Evolutionary conservation across 2,329 filamentous ascomycete genomes (phyloP).

Genomic region (Alternaria hordeiaustralica): DNA sequence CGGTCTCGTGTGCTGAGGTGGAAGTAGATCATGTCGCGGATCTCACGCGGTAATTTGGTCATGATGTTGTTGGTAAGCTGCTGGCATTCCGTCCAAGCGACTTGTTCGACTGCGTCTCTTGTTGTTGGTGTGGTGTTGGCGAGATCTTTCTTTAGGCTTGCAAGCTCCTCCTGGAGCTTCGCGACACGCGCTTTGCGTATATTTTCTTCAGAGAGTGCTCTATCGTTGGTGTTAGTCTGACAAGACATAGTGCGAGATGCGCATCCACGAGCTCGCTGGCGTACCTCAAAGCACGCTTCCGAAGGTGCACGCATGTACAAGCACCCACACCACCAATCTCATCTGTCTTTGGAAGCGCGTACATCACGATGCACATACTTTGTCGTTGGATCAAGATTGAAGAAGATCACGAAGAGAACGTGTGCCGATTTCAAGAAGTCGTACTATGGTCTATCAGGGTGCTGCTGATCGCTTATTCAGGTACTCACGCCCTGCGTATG

Average conservation of each 20-base stretch:
- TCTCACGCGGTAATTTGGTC: constrained; percentile 18
- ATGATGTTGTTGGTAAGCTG: constrained; percentile 11
- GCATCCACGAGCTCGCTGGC: not conserved
- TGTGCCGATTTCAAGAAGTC: too few species aligned
- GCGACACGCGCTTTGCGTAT: constrained; percentile 8
- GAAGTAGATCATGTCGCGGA: constrained; percentile 28
- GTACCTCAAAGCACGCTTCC: constrained; percentile 1
- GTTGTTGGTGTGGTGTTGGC: constrained; percentile 4
- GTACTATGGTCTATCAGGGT: constrained; percentile 1
- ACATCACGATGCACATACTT: not conserved
- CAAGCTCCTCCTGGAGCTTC: constrained; percentile 9
- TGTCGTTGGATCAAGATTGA: not conserved
- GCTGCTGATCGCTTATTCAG: constrained; percentile 5
- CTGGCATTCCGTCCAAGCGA: constrained; percentile 24
- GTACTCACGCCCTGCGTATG: constrained; percentile 4
- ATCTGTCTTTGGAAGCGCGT: too few species aligned
- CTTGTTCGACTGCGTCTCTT: constrained; percentile 7
- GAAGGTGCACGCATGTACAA: not conserved
- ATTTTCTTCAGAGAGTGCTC: constrained; percentile 6
- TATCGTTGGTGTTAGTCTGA: not conserved
- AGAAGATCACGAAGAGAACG: not conserved
- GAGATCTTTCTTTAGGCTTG: constrained; percentile 11
- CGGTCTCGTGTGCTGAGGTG: constrained; percentile 16
- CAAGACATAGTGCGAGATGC: not conserved
- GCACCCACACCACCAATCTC: not conserved